Conservation (phyloP, 2,329 filamentous ascomycete genomes). For the Cadophora luteo-olivacea region DNA sequence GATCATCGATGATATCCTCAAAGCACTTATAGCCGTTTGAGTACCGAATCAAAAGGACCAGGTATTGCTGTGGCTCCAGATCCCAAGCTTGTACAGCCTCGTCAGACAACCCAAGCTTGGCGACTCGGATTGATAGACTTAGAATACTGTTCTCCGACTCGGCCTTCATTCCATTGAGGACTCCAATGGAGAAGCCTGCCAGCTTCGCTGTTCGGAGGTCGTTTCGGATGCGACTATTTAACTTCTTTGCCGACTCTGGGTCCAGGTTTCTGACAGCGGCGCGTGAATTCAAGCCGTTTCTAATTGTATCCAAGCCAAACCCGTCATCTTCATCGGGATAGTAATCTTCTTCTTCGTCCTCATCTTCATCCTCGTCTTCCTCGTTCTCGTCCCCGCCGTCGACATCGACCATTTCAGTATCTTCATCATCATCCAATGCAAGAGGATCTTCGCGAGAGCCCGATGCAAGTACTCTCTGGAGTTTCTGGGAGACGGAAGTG, state of each 20-base stretch:
- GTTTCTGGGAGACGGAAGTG: slow-evolving; percentile 34
- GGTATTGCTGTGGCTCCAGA: slow-evolving; percentile 68
- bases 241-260: slow-evolving; percentile 27
- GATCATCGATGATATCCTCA: slow-evolving; percentile 56
- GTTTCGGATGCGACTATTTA: slow-evolving; percentile 52
- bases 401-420: slow-evolving; percentile 36
- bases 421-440: slow-evolving; percentile 36
- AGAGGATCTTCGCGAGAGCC: slow-evolving; percentile 31
- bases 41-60: slow-evolving; percentile 76
- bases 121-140: slow-evolving; percentile 71
- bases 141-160: slow-evolving; percentile 56
- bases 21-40: slow-evolving; percentile 65
- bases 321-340: slow-evolving; percentile 37
- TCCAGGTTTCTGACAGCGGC: slow-evolving; percentile 23
- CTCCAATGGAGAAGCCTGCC: slow-evolving; percentile 74
- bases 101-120: slow-evolving; percentile 74
- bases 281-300: not conserved
- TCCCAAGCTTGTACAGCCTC: slow-evolving; percentile 82
- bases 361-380: slow-evolving; percentile 33
- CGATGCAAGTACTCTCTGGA: slow-evolving; percentile 34
- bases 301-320: not conserved
- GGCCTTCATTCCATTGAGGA: slow-evolving; percentile 57
- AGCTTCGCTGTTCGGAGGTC: slow-evolving; percentile 68
- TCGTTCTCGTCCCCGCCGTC: slow-evolving; percentile 32
- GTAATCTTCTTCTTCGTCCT: slow-evolving; percentile 30